Conservation (phyloP, 192 early-diverging fungal species). For the Backusella tuberculispora region DNA sequence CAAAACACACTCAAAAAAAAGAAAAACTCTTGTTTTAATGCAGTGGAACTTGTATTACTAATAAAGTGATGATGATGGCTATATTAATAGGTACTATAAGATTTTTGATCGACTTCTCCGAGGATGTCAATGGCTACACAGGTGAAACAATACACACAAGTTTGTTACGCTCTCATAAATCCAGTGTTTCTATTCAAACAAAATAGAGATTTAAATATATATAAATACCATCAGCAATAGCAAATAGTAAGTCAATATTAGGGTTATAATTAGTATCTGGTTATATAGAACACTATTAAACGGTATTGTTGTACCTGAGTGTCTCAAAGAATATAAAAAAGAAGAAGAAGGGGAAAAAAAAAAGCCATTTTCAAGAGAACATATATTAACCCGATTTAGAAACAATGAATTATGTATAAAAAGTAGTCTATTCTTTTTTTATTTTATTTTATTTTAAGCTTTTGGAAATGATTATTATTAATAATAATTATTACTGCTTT, state of each 20-base stretch:
- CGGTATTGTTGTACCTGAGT: conserved; percentile 5
- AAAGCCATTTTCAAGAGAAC: not conserved
- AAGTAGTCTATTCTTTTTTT: not conserved
- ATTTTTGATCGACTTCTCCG: not conserved
- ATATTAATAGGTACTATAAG: not conserved
- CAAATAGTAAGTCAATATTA: not conserved
- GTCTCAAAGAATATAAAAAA: not conserved
- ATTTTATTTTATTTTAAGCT: too few relatives aligned
- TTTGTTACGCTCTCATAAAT: not conserved
- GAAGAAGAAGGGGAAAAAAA: too few relatives aligned
- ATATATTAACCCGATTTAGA: conserved; percentile 1
- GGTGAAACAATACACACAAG: not conserved
- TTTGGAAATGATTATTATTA: too few relatives aligned
- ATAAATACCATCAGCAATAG: not conserved
- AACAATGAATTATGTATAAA: conserved; percentile 8
- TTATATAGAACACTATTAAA: too few relatives aligned
- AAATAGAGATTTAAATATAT: not conserved
- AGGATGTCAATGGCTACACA: not conserved
- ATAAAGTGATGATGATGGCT: not conserved
- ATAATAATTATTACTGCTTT: too few relatives aligned
- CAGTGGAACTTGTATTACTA: not conserved
- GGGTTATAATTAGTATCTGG: too few relatives aligned
- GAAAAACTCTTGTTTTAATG: not conserved
- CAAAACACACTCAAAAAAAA: too few relatives aligned
- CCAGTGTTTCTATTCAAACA: not conserved